Evolutionary conservation across 371 early-diverging fungal genomes (phyloP), one percentile per base, ranked within the genome.

Genomic region (Mucor racemosus): DNA sequence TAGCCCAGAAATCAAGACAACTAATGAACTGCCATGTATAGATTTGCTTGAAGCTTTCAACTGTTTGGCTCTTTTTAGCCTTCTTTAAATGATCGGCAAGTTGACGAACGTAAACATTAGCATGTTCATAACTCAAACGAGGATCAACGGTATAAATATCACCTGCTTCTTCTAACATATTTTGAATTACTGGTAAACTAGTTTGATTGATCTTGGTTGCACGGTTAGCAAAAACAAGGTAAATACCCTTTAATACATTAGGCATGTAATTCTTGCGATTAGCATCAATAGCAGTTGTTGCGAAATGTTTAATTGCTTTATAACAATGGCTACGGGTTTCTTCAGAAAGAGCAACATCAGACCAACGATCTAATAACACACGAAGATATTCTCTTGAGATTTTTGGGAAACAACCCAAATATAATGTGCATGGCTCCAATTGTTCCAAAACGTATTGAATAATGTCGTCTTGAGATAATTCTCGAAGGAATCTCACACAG

Each of bases 1-100:
- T 87, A 7, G 92, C 75, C 97, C 97, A 97, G 60, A 96, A 90
- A 69, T 90, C 87, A 62, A 98, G 78, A 67, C 93, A 91, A 74
- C 92, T 92, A 33, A 97, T 74, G 71, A 88, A 97, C 76, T 95
- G 96, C 97, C 97, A 97, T 77, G 94, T 94, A 84, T 97, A 95
- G 50, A 97, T 92, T 0, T 86, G 69, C 69, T 90, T 91, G 84
- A 90, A 92, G 13, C 92, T 86, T 69, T 96, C 90, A 48, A 90
- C 90, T 40, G 92, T 92, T 48, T 91, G 87, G 15, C 84, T 80
- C 67, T 90, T 88, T 67, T 93, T 91, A 21, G 97, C 93, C 64
- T 88, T 88, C 58, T 97, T 90, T 62, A 98, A 78, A 70, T 91
- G 91, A 65, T 94, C 91, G 0, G 96, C 95, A 50, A 97, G 82